A percentile compares a stretch with the other conserved stretches of the same genome.
These are phyloP conservation scores for Ustilago xerochloae DNA, from an alignment of 1,284 basidiomycete species.

Conservation along the genomic window DNA sequence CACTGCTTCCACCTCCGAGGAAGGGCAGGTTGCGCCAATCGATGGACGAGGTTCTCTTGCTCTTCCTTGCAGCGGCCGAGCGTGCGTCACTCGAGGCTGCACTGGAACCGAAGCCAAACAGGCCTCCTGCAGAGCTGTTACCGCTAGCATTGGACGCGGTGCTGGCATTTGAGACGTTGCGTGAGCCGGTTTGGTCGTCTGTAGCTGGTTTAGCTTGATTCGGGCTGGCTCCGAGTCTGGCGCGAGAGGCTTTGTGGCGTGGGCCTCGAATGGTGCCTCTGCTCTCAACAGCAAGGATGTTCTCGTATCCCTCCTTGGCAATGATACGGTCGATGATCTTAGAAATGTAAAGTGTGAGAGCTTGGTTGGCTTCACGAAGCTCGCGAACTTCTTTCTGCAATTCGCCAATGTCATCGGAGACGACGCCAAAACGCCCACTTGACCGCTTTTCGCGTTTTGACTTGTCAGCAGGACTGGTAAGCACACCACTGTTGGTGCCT, in stretches of 20 bases:
- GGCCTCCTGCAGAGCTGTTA: conserved; percentile 22
- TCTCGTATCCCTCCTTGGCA: conserved; percentile 90
- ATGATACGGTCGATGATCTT: conserved; percentile 97
- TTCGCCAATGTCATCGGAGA: conserved; percentile 41
- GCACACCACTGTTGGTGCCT: conserved; percentile 74
- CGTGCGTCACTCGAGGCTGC: conserved; percentile 2
- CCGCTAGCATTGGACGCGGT: conserved; percentile 4
- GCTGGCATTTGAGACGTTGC: conserved; percentile 24
- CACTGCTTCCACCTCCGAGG: conserved; percentile 39
- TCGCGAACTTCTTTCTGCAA: conserved; percentile 81
- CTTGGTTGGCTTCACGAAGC: conserved; percentile 93
- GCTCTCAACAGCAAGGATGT: conserved; percentile 85
- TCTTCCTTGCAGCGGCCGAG: conserved; percentile 17
- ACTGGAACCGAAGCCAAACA: conserved; percentile 37
- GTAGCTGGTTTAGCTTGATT: conserved; percentile 1
- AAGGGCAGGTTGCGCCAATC: conserved; percentile 53
- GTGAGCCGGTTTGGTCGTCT: conserved; percentile 8
- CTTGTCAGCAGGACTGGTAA: conserved; percentile 16
- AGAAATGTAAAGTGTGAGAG: conserved; percentile 88
- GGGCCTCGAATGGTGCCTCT: conserved; percentile 65
- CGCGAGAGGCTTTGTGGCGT: conserved; percentile 32
- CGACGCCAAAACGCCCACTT: conserved; percentile 48
- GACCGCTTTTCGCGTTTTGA: conserved; percentile 50
- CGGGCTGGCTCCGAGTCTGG: conserved; percentile 9
- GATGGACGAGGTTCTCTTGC: conserved; percentile 41